Base-by-base conservation (phyloP, 2,329 filamentous ascomycete species). In the Waltergamsia citrina region DNA sequence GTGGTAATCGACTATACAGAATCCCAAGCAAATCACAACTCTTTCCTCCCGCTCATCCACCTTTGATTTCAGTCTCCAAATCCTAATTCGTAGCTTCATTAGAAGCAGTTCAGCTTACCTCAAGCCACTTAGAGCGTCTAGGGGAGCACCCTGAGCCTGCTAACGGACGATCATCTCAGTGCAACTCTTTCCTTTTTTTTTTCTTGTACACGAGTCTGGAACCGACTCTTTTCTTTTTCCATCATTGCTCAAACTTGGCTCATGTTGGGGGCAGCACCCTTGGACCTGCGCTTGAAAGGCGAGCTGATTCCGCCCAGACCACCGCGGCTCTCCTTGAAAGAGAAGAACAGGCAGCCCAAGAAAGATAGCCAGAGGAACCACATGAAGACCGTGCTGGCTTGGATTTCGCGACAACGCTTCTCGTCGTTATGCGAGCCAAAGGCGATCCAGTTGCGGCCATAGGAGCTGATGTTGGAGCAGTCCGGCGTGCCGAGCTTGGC, bases 291-390 rank as follows among this genome's bases (percentile, higher is more conserved):
- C 30, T 34, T 32, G 20, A 54, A 56, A 27, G 55, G 54, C 41
- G 62, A 56, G 31, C 62, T 45, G 20, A 64, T 66, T 12, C 66
- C 61, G 34, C 60, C 57, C 27, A 51, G 33, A 37, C 57, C 53
- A 35, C 65, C 59, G 26, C 74, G 67, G 45, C 69, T 64, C 38
- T 69, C 66, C 39, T 62, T 59, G 47, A 76, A 53, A 36, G 69
- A 59, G 41, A 83, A 67, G 49, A 74, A 62, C 29, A 77, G 52
- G 26, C 69, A 67, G 4, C 63, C 75, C 19, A 64, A 59, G 49
- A 80, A 82, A 18, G 70, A 65, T 25, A 62, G 68, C 53, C 80
- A 85, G 32, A 85, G 70, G 60, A 88, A 87, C 81, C 81, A 90
- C 59, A 85, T 69, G 62, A 90, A 90, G 24, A 74, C 81, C 22